These are phyloP conservation scores for Penicillium antarcticum DNA, from an alignment of 495 filamentous ascomycete species.

Conservation along the genomic window DNA sequence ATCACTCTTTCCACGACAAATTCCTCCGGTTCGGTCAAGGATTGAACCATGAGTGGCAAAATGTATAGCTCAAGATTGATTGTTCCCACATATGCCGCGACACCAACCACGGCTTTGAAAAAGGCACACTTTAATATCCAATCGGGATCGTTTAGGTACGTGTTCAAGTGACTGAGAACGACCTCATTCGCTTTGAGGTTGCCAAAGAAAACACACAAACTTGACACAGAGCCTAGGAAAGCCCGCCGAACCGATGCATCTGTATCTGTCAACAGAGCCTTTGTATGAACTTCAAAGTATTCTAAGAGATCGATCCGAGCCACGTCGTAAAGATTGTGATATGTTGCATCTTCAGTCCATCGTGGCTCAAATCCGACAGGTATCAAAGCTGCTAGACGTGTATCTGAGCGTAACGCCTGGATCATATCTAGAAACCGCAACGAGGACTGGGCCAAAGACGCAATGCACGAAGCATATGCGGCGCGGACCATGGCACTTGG, in stretches of 20 bases:
- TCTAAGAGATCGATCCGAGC: slow-evolving; percentile 72
- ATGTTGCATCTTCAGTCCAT: slow-evolving; percentile 70
- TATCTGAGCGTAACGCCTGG: slow-evolving; percentile 80
- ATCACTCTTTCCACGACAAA: slow-evolving; percentile 91
- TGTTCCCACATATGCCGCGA: slow-evolving; percentile 85
- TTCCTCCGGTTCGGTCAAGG: slow-evolving; percentile 93
- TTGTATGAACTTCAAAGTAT: slow-evolving; percentile 83
- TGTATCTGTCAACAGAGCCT: slow-evolving; percentile 79
- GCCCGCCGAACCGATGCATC: slow-evolving; percentile 87
- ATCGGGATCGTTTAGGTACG: slow-evolving; percentile 93
- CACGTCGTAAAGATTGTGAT: slow-evolving; percentile 80
- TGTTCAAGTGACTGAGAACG: slow-evolving; percentile 91
- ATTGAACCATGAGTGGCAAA: slow-evolving; percentile 92
- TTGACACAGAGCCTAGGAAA: slow-evolving; percentile 89
- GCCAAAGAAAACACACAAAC: slow-evolving; percentile 93
- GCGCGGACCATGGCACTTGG: slow-evolving; percentile 72
- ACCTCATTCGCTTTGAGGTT: slow-evolving; percentile 87
- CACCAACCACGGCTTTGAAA: slow-evolving; percentile 91
- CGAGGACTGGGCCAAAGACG: slow-evolving; percentile 86
- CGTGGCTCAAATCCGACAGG: slow-evolving; percentile 57
- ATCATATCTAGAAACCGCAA: slow-evolving; percentile 85
- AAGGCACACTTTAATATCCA: slow-evolving; percentile 97
- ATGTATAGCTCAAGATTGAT: slow-evolving; percentile 92
- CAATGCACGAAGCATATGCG: slow-evolving; percentile 89
- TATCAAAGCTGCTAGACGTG: slow-evolving; percentile 72